Percentiles rank a stretch among this genome's conserved stretches.
Evolutionary conservation across 169 alveolate genomes (phyloP).

Genomic region (Cryptosporidium muris): DNA sequence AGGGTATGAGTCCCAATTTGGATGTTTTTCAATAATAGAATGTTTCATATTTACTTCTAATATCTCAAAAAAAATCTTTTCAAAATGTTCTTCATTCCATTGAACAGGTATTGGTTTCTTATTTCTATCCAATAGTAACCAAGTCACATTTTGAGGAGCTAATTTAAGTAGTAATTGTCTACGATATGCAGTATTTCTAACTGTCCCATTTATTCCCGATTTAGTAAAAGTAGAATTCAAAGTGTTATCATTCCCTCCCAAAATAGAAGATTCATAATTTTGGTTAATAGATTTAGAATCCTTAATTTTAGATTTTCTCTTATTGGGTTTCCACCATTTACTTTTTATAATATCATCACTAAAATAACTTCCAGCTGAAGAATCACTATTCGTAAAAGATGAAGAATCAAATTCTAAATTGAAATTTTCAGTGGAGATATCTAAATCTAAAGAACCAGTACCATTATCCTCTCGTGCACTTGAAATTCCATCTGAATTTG

Average conservation of each 20-base stretch:
- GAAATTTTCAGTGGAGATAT: neutral
- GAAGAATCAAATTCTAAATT: slow-evolving; percentile 20
- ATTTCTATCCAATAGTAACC: slow-evolving; percentile 80
- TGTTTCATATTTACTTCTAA: slow-evolving; percentile 74
- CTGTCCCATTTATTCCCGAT: slow-evolving; percentile 29
- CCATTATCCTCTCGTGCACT: slow-evolving; percentile 24
- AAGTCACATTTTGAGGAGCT: slow-evolving; percentile 75
- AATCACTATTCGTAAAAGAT: neutral
- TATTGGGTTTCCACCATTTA: slow-evolving; percentile 71
- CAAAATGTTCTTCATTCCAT: slow-evolving; percentile 82
- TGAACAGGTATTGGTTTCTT: slow-evolving; percentile 80
- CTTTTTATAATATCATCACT: slow-evolving; percentile 63
- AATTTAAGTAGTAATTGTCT: slow-evolving; percentile 44
- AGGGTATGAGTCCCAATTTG: slow-evolving; percentile 76
- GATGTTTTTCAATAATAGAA: slow-evolving; percentile 76
- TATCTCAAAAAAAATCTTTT: slow-evolving; percentile 78
- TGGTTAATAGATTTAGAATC: slow-evolving; percentile 69
- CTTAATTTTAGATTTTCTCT: slow-evolving; percentile 72
- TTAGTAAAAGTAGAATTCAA: slow-evolving; percentile 35
- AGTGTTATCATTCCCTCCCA: slow-evolving; percentile 9
- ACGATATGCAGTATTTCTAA: slow-evolving; percentile 46
- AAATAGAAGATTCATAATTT: neutral
- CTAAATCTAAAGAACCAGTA: slow-evolving; percentile 5
- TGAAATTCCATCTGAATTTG: neutral
- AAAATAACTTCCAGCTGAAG: neutral